Conservation (phyloP, 2,329 filamentous ascomycete genomes). For the Exophiala sp. region DNA sequence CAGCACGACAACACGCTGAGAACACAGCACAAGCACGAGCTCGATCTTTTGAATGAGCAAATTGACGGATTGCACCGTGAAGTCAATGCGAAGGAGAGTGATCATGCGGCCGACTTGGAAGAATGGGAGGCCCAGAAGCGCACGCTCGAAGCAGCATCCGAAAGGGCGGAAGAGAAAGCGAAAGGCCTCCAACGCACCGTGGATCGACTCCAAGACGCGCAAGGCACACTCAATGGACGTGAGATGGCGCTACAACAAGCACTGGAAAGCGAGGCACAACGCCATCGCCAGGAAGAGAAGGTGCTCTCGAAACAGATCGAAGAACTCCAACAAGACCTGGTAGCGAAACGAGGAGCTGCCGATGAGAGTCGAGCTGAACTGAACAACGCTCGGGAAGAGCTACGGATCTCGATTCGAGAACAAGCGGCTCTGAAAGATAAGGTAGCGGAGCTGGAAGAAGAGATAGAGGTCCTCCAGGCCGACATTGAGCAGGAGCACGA, state of each 20-base stretch:
- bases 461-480: constrained; percentile 66
- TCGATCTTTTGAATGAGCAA: constrained; percentile 52
- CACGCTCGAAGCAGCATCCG: constrained; percentile 59
- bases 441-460: constrained; percentile 64
- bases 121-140: constrained; percentile 65
- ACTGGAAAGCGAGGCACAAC: constrained; percentile 63
- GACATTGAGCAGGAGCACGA: constrained; percentile 61
- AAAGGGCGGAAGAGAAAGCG: constrained; percentile 62
- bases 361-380: constrained; percentile 63
- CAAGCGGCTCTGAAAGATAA: constrained; percentile 59
- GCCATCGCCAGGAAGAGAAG: constrained; percentile 66
- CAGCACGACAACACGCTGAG: constrained; percentile 58
- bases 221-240: constrained; percentile 61
- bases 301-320: constrained; percentile 67
- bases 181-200: constrained; percentile 64
- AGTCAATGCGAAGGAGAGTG: constrained; percentile 62
- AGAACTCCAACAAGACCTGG: constrained; percentile 65
- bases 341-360: constrained; percentile 58
- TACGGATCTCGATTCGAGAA: constrained; percentile 62
- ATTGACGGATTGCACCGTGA: constrained; percentile 58
- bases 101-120: constrained; percentile 65
- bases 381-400: constrained; percentile 60
- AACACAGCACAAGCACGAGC: constrained; percentile 49
- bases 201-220: constrained; percentile 61
- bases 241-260: constrained; percentile 63